A percentile compares a stretch with the other conserved stretches of the same genome.
Evolutionary conservation across 2,329 filamentous ascomycete genomes (phyloP).

Genomic region (Claviceps sp.): DNA sequence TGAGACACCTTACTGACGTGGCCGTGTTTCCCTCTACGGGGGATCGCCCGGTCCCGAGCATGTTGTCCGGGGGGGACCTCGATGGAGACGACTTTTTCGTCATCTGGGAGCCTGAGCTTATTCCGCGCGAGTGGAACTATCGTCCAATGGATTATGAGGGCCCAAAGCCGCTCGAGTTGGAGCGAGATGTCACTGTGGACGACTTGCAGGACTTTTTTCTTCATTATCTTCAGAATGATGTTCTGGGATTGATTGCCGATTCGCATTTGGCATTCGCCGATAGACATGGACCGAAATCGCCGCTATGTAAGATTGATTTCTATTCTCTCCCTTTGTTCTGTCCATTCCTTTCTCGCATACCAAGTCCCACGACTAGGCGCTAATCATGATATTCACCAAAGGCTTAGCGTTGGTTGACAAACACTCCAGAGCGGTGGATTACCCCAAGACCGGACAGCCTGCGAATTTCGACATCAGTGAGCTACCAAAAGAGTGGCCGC

Average conservation of each 20-base stretch:
- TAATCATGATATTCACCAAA: constrained; percentile 14
- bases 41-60: constrained; percentile 74
- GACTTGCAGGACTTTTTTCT: constrained; percentile 82
- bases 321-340: neutral
- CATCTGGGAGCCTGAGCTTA: constrained; percentile 70
- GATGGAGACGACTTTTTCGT: constrained; percentile 95
- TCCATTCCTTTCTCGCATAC: neutral
- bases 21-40: constrained; percentile 78
- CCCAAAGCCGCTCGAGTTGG: constrained; percentile 39
- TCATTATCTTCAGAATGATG: constrained; percentile 83
- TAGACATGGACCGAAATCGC: constrained; percentile 48
- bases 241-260: constrained; percentile 64
- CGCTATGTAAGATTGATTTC: constrained; percentile 41
- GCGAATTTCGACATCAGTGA: constrained; percentile 53
- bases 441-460: constrained; percentile 74
- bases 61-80: constrained; percentile 92
- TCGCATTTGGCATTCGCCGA: constrained; percentile 75
- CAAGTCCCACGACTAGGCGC: neutral
- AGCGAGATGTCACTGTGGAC: constrained; percentile 51
- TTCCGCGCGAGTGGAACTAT: constrained; percentile 58
- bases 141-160: constrained; percentile 66
- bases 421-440: constrained; percentile 89
- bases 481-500: constrained; percentile 56
- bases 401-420: constrained; percentile 59
- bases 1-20: constrained; percentile 70